Conservation (phyloP, 768 basidiomycete species). For the Neoboletus subvelutipes region DNA sequence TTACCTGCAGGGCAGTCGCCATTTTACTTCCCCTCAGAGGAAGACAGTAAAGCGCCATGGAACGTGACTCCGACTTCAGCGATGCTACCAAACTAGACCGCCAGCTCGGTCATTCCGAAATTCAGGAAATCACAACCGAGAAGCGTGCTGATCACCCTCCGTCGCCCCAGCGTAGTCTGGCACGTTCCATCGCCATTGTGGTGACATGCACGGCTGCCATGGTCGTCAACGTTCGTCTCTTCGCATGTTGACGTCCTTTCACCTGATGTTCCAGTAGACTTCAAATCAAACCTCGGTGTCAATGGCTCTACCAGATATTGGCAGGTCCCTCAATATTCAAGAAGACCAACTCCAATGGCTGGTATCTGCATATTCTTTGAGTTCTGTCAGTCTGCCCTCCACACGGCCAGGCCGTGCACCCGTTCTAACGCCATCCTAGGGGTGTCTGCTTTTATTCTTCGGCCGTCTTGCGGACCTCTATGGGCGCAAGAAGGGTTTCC, state of each 20-base stretch:
- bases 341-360: constrained; percentile 66
- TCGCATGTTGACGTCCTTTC: neutral
- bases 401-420: neutral
- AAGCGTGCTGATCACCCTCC: neutral
- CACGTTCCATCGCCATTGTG: constrained; percentile 32
- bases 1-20: neutral
- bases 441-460: constrained; percentile 72
- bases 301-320: constrained; percentile 55
- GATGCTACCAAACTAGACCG: constrained; percentile 12
- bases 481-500: constrained; percentile 69
- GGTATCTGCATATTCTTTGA: constrained; percentile 63
- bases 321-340: constrained; percentile 45
- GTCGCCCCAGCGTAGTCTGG: constrained; percentile 19
- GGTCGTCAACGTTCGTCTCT: constrained; percentile 35
- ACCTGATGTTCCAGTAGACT: constrained; percentile 22
- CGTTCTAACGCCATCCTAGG: constrained; percentile 42
- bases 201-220: constrained; percentile 41
- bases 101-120: constrained; percentile 12
- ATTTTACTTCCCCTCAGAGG: neutral
- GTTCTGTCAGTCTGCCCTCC: constrained; percentile 50
- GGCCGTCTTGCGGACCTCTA: constrained; percentile 81
- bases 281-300: constrained; percentile 44
- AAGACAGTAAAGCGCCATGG: constrained; percentile 8
- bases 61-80: constrained; percentile 5
- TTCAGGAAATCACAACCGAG: constrained; percentile 10